phyloP scores from a whole-genome alignment of 1,284 basidiomycete genomes.

The Rhodotorula glutinis region DNA sequence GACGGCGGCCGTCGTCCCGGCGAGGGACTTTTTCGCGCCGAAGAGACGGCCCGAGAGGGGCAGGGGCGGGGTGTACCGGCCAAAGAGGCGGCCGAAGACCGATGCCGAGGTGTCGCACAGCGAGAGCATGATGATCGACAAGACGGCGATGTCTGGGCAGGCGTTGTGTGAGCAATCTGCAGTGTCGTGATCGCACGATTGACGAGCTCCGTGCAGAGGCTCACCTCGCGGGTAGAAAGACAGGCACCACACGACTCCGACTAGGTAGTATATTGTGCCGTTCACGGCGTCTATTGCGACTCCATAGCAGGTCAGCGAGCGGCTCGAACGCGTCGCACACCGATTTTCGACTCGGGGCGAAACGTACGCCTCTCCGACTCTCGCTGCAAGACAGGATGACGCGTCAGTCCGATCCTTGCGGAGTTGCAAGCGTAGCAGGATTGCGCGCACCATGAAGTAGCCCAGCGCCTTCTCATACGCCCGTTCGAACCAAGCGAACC shows the following conservation, averaged over 20 bases:
- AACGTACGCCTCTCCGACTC: constrained; percentile 47
- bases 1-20: constrained; percentile 82
- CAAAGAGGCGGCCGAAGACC: constrained; percentile 83
- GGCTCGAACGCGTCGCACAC: too few species aligned
- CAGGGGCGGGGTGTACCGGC: constrained; percentile 69
- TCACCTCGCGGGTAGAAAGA: constrained; percentile 65
- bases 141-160: constrained; percentile 68
- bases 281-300: constrained; percentile 41
- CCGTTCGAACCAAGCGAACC: constrained; percentile 64
- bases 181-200: not conserved
- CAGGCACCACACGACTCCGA: constrained; percentile 82
- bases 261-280: constrained; percentile 92
- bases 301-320: not conserved
- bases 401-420: too few species aligned
- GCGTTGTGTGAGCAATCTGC: not conserved
- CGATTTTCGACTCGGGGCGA: too few species aligned
- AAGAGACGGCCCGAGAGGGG: constrained; percentile 61
- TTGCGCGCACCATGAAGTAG: constrained; percentile 67
- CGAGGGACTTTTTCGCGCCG: constrained; percentile 78
- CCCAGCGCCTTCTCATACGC: constrained; percentile 76
- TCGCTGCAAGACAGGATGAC: constrained; percentile 43
- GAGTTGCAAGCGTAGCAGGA: too few species aligned
- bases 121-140: constrained; percentile 84
- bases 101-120: constrained; percentile 97
- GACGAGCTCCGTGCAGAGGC: constrained; percentile 5